Evolutionary conservation across 1,284 basidiomycete genomes (phyloP).

Genomic region (Pyrrhoderma lamaoense): DNA sequence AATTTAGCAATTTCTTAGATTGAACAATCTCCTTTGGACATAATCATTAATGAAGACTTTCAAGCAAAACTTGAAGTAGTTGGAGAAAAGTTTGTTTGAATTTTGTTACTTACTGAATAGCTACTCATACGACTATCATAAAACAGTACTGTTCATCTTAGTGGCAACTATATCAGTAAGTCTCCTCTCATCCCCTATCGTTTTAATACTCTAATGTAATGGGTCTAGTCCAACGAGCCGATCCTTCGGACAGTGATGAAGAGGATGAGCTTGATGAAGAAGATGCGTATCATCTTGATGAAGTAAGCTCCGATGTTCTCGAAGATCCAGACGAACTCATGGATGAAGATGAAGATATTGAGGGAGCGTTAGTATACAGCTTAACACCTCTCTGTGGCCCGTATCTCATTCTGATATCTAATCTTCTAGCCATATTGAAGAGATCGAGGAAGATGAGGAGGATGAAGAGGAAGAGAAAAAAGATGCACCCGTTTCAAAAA

Average conservation of each 20-base stretch:
- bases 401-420: neutral
- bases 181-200: slow-evolving; percentile 19
- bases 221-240: too few relatives aligned
- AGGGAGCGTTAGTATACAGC: slow-evolving; percentile 32
- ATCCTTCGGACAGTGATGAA: slow-evolving; percentile 28
- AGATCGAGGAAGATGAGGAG: slow-evolving; percentile 26
- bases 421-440: slow-evolving; percentile 54
- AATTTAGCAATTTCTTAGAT: slow-evolving; percentile 37
- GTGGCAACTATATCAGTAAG: slow-evolving; percentile 85
- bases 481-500: slow-evolving; percentile 16
- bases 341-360: slow-evolving; percentile 60
- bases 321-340: slow-evolving; percentile 27
- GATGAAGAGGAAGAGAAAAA: slow-evolving; percentile 18
- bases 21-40: slow-evolving; percentile 73
- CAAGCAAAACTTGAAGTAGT: slow-evolving; percentile 65
- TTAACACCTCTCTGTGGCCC: too few relatives aligned
- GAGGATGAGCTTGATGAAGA: slow-evolving; percentile 39
- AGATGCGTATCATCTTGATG: slow-evolving; percentile 46
- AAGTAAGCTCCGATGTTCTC: slow-evolving; percentile 70
- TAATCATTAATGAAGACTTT: slow-evolving; percentile 71
- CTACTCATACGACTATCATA: slow-evolving; percentile 1
- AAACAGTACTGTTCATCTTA: slow-evolving; percentile 70
- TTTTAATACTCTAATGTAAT: neutral
- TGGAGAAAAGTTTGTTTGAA: slow-evolving; percentile 68
- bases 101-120: slow-evolving; percentile 6